These are phyloP conservation scores for Amanita subjunquillea DNA, from an alignment of 768 basidiomycete species.

Conservation along the genomic window DNA sequence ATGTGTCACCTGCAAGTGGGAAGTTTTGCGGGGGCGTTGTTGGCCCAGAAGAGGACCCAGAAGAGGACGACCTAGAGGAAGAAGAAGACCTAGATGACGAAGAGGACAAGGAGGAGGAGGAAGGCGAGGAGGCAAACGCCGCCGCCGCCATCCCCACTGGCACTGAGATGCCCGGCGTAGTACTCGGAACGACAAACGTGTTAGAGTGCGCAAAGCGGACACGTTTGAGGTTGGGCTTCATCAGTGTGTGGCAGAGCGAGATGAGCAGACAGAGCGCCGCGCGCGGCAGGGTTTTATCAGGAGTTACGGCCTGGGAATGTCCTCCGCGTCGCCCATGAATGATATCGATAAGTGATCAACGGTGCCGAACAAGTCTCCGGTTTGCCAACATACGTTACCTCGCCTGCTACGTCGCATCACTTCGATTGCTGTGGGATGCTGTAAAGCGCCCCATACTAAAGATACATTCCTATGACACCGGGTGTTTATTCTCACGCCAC, in stretches of 20 bases:
- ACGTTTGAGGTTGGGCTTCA: neutral
- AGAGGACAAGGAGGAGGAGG: neutral
- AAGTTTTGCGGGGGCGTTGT: neutral
- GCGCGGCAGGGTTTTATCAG: too few relatives aligned
- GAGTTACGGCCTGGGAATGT: too few relatives aligned
- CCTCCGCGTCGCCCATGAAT: neutral
- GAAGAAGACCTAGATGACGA: neutral
- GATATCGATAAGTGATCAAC: neutral
- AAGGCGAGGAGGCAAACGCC: too few relatives aligned
- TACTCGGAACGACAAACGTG: neutral
- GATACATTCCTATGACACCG: neutral
- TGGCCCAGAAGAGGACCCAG: neutral
- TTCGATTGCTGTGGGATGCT: neutral
- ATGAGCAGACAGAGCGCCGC: neutral
- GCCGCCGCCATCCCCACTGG: too few relatives aligned
- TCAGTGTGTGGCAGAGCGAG: neutral
- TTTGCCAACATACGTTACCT: neutral
- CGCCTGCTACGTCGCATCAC: neutral
- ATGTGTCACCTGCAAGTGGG: neutral
- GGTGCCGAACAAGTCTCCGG: neutral
- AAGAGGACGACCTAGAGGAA: neutral
- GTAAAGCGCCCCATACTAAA: neutral
- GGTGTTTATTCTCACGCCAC: slow-evolving; percentile 5
- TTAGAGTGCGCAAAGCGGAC: neutral
- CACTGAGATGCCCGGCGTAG: too few relatives aligned